Conservation (phyloP, 306 rosid genomes). For the Medicago arabica region DNA sequence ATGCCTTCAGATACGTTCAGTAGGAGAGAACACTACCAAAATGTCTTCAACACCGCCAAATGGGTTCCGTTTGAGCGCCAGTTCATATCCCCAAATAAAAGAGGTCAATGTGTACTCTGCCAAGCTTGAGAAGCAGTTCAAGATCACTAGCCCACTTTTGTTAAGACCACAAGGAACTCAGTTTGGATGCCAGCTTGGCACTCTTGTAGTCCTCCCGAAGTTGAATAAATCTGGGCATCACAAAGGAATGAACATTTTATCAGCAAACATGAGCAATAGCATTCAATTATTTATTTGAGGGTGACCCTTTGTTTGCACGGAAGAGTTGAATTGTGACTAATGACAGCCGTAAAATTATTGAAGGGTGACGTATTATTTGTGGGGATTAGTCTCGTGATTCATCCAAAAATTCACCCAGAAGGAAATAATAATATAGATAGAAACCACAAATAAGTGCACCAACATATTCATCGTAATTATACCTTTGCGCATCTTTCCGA, state of each 20-base stretch:
- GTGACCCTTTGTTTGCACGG: neutral
- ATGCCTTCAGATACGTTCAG: slow-evolving; percentile 44
- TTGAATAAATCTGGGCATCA: slow-evolving; percentile 74
- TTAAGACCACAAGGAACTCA: slow-evolving; percentile 85
- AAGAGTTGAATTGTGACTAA: neutral
- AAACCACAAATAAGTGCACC: slow-evolving; percentile 5
- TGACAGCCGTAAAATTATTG: neutral
- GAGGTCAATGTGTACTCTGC: slow-evolving; percentile 22
- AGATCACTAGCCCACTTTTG: slow-evolving; percentile 33
- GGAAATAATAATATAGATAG: neutral
- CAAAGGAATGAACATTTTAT: slow-evolving; percentile 44
- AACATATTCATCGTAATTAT: slow-evolving; percentile 28
- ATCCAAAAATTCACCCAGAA: neutral
- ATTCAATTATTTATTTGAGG: neutral
- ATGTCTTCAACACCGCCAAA: slow-evolving; percentile 39
- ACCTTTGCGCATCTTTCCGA: slow-evolving; percentile 97
- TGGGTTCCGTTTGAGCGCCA: slow-evolving; percentile 39
- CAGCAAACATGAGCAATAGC: slow-evolving; percentile 28
- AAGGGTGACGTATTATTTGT: no score
- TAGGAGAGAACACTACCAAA: slow-evolving; percentile 29
- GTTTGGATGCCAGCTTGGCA: slow-evolving; percentile 87
- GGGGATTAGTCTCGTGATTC: neutral
- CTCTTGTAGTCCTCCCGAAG: slow-evolving; percentile 97
- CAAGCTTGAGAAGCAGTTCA: slow-evolving; percentile 16
- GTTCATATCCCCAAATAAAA: slow-evolving; percentile 33